These are phyloP conservation scores for Nicotiana benthamiana DNA, from an alignment of 257 asterid species.

Conservation along the genomic window DNA sequence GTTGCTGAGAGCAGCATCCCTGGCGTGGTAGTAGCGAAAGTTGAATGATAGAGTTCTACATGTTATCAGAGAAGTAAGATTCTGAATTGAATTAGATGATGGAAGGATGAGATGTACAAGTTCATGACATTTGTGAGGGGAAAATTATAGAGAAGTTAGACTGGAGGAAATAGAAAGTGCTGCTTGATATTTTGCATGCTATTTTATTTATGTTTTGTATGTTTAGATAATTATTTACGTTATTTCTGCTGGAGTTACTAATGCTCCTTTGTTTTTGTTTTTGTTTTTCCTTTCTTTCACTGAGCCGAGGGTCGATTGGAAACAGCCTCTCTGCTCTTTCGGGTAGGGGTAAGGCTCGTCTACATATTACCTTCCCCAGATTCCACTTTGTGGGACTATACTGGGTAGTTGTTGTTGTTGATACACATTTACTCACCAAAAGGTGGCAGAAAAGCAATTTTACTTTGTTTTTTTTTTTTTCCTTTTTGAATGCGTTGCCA, in stretches of 20 bases:
- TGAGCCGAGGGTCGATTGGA: no score
- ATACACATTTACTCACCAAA: neutral
- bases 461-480: no score
- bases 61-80: neutral
- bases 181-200: neutral
- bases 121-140: neutral
- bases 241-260: no score
- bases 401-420: no score
- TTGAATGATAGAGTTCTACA: conserved; percentile 44
- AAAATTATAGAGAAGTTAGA: neutral
- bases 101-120: neutral
- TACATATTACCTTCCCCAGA: no score
- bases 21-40: conserved; percentile 78
- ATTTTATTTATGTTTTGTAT: no score
- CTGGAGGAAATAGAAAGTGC: neutral
- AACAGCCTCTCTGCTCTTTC: no score
- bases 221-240: no score
- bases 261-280: no score
- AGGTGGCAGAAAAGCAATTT: neutral
- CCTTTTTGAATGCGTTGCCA: neutral
- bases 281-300: no score
- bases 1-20: conserved; percentile 79
- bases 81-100: neutral
- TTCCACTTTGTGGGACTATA: no score
- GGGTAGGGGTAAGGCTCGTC: no score